Percentiles rank a stretch among this genome's conserved stretches.
Evolutionary conservation across 305 asterid species (phyloP).

Genomic region (Fraxinus platypoda): DNA sequence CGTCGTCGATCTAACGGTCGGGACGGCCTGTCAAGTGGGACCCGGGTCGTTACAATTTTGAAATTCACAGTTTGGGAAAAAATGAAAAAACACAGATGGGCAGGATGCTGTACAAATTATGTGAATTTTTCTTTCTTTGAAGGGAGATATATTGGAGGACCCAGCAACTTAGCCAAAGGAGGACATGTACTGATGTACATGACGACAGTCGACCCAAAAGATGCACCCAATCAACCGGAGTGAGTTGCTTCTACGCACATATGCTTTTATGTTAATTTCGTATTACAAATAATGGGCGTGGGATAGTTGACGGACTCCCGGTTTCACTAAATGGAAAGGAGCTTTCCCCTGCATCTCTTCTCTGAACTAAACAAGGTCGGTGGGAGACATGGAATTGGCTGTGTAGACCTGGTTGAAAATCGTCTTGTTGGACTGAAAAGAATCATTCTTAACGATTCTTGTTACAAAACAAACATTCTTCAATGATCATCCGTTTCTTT

Average conservation of each 20-base stretch:
- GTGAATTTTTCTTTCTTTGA: background rate
- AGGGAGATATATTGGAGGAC: slow-evolving; percentile 94
- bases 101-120: too few species aligned
- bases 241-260: slow-evolving; percentile 32
- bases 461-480: too few species aligned
- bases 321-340: slow-evolving; percentile 37
- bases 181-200: slow-evolving; percentile 94
- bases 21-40: too few species aligned
- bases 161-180: slow-evolving; percentile 91
- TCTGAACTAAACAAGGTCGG: slow-evolving; percentile 72
- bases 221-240: slow-evolving; percentile 91
- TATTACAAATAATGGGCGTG: slow-evolving; percentile 8
- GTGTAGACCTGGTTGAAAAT: slow-evolving; percentile 88
- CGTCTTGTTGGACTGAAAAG: slow-evolving; percentile 94
- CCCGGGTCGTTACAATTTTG: too few species aligned
- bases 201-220: slow-evolving; percentile 75
- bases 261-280: background rate
- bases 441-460: too few species aligned
- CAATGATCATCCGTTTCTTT: too few species aligned
- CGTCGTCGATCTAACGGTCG: too few species aligned
- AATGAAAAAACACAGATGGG: too few species aligned
- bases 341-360: slow-evolving; percentile 79
- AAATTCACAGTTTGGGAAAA: too few species aligned
- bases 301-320: slow-evolving; percentile 55
- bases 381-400: slow-evolving; percentile 82